Evolutionary conservation across 805 yeast species (phyloP), one percentile per base, ranked within the genome.

Genomic region (Kluyveromyces lactis): DNA sequence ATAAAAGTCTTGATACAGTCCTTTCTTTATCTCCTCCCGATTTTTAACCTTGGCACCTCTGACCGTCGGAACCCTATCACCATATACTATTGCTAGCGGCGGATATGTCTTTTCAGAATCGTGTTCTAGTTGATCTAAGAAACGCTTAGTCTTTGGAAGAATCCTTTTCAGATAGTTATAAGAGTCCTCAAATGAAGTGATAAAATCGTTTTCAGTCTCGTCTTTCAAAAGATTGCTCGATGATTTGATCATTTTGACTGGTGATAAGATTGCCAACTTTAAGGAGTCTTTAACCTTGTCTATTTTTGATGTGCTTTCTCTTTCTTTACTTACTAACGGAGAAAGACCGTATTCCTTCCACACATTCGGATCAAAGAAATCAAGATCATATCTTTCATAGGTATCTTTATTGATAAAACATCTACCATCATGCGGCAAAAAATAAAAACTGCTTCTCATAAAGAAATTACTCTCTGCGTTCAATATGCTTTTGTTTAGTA

Each of bases 401-500:
- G 85, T 78, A 23, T 61, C 55, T 17, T 66, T 67, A 55, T 87
- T 79, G 36, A 77, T 73, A 54, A 86, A 89, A 37, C 86, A 78
- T 23, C 77, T 68, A 8, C 95, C 95, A 47, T 74, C 71, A 15
- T 75, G 58, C 0, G 97, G 97, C 26, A 89, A 59, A 56, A 89
- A 87, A 26, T 76, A 70, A 60, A 75, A 87, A 36, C 87, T 76
- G 31, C 89, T 79, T 55, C 97, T 72, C 95, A 87, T 86, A 67
- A 85, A 76, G 58, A 89, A 89, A 51, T 83, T 86, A 9, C 79
- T 81, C 55, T 86, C 92, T 26, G 81, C 77, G 2, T 95, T 81
- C 37, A 89, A 63, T 26, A 87, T 73, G 46, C 77, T 78, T 45
- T 80, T 83, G 51, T 83, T 80, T 39, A 85, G 68, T 44, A 86